Evolutionary conservation across 2,329 filamentous ascomycete genomes (phyloP).

Genomic region (Aureobasidium sp.): DNA sequence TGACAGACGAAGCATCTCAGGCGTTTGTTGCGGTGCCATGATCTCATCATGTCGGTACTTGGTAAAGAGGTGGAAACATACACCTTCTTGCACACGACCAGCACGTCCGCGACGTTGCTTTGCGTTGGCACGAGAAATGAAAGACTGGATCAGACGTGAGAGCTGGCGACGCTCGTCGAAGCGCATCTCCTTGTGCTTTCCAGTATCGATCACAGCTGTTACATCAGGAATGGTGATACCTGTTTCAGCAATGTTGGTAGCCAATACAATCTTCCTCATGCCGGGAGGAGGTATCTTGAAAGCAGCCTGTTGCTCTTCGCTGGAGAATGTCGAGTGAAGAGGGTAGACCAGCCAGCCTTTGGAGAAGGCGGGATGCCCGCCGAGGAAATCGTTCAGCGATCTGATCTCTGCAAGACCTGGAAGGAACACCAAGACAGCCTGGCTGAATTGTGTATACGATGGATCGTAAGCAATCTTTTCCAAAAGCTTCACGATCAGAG

Average conservation of each 20-base stretch:
- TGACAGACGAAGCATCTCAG: constrained; percentile 89
- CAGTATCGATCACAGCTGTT: constrained; percentile 91
- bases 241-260: constrained; percentile 97
- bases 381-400: constrained; percentile 69
- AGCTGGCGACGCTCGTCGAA: constrained; percentile 91
- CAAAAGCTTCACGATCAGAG: constrained; percentile 73
- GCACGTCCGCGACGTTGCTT: constrained; percentile 91
- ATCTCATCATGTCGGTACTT: constrained; percentile 74
- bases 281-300: constrained; percentile 79
- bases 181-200: constrained; percentile 94
- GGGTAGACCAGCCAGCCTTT: constrained; percentile 78
- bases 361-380: constrained; percentile 66
- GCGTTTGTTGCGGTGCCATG: constrained; percentile 88
- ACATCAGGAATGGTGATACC: constrained; percentile 98
- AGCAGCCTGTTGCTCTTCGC: constrained; percentile 89
- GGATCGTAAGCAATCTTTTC: constrained; percentile 63
- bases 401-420: constrained; percentile 75
- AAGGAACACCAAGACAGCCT: constrained; percentile 87
- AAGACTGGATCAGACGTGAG: constrained; percentile 83
- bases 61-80: constrained; percentile 95
- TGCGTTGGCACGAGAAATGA: constrained; percentile 90
- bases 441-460: constrained; percentile 63
- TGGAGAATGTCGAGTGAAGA: constrained; percentile 89
- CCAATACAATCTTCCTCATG: constrained; percentile 83
- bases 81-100: constrained; percentile 85